Base-by-base conservation (phyloP, 495 filamentous ascomycete species). In the Aspergillus sclerotiicarbonarius region DNA sequence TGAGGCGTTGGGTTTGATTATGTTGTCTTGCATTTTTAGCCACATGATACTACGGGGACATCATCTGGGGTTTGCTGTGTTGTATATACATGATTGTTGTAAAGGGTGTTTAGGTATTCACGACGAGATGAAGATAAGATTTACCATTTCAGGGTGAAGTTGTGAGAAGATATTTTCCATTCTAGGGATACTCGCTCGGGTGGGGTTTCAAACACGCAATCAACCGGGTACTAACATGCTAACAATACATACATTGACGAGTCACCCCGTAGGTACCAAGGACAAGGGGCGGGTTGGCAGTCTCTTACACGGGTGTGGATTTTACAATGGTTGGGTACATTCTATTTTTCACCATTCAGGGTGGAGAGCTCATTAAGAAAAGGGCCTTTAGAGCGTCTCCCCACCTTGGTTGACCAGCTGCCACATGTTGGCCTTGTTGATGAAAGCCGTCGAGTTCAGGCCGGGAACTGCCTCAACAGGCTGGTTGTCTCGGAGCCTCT, bases 401-500 rank as follows among this genome's bases (percentile, higher is more conserved):
- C 41, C 54, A 19, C 59, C 50, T 20, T 62, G 57, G 33, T 63
- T 62, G 16, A 60, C 20, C 15, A 58, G 16, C 8, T 35, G 35
- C 66, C 64, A 71, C 2, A 63, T 33, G 16, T 54, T 57, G 13
- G 62, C 53, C 18, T 49, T 62, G 39, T 43, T 35, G 29, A 50
- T 51, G 13, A 57, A 55, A 2, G 62, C 15, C 30, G 52, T 19
- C 41, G 62, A 59, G 54, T 63, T 68, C 15, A 54, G 55, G 31
- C 60, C 19, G 25, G 51, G 21, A 21, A 63, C 31, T 15, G 51
- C 56, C 45, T 45, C 33, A 8, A 45, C 32, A 43, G 67, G 60
- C 20, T 65, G 57, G 2, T 61, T 57, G 7, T 56, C 44, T 9
- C 51, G 54, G 13, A 64, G 53, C 39, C 69, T 67, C 10, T 71